phyloP scores from a whole-genome alignment of 208 protist genomes.

The Naegleria fowleri region DNA sequence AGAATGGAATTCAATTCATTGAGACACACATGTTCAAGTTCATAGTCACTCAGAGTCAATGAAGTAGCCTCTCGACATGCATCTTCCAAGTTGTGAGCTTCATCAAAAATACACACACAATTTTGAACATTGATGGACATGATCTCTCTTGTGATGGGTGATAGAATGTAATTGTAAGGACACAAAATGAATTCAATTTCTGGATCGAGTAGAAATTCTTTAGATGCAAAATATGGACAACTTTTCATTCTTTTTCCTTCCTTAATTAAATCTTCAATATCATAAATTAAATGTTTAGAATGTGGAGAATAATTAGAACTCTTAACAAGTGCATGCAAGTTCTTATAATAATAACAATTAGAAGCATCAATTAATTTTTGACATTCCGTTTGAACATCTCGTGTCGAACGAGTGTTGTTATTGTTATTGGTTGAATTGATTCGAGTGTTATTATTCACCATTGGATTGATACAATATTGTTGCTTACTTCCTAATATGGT shows the following conservation, averaged over 20 bases:
- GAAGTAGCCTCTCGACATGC: slow-evolving; percentile 29
- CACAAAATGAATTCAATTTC: slow-evolving; percentile 39
- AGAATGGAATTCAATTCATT: no score
- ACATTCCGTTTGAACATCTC: not conserved
- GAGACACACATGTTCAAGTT: not conserved
- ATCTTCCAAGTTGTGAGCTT: slow-evolving; percentile 49
- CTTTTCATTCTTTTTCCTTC: not conserved
- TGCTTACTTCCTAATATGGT: slow-evolving; percentile 11
- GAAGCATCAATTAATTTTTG: not conserved
- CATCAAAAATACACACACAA: slow-evolving; percentile 40
- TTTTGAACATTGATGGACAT: slow-evolving; percentile 31
- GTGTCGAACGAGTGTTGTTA: no score
- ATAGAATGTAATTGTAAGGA: slow-evolving; percentile 45
- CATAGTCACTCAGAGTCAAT: not conserved
- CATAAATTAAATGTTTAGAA: slow-evolving; percentile 16
- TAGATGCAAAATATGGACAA: slow-evolving; percentile 40
- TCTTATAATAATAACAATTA: slow-evolving; percentile 30
- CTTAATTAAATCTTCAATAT: slow-evolving; percentile 42
- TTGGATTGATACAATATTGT: slow-evolving; percentile 27
- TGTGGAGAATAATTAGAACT: not conserved
- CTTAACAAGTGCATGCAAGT: not conserved
- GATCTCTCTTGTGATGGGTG: not conserved
- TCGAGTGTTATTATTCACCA: not conserved
- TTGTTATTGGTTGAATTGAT: no score
- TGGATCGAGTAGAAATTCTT: not conserved